Conservation (phyloP, 352 stramenopile genomes). For the Phytophthora quininea region DNA sequence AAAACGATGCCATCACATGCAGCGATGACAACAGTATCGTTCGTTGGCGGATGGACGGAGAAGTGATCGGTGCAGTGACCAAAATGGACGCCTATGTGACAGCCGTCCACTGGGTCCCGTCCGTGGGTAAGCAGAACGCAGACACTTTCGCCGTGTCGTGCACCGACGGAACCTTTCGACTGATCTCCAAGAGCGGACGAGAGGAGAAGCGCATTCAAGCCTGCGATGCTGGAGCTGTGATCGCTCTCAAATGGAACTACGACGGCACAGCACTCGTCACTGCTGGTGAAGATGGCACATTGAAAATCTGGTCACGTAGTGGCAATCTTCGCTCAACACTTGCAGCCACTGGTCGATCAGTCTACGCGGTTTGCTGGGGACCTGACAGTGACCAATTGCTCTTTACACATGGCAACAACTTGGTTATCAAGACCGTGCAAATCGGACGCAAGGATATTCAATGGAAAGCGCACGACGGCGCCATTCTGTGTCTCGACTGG, state of each 20-base stretch:
- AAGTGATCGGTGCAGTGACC: slow-evolving; percentile 74
- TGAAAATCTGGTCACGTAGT: slow-evolving; percentile 93
- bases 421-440: slow-evolving; percentile 93
- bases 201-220: slow-evolving; percentile 93
- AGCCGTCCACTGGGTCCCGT: slow-evolving; percentile 81
- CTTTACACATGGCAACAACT: slow-evolving; percentile 85
- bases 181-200: slow-evolving; percentile 89
- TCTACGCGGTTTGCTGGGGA: slow-evolving; percentile 93
- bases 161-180: slow-evolving; percentile 89
- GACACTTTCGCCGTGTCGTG: slow-evolving; percentile 91
- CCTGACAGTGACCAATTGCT: slow-evolving; percentile 92
- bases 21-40: slow-evolving; percentile 87
- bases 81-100: slow-evolving; percentile 83
- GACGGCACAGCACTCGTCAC: slow-evolving; percentile 92
- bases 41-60: slow-evolving; percentile 86
- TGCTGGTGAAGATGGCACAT: slow-evolving; percentile 91
- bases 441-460: slow-evolving; percentile 86
- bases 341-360: slow-evolving; percentile 72
- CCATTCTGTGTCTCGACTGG: slow-evolving; percentile 94
- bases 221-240: slow-evolving; percentile 83
- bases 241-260: slow-evolving; percentile 93
- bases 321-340: slow-evolving; percentile 90
- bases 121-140: slow-evolving; percentile 78
- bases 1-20: slow-evolving; percentile 89
- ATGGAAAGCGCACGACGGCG: slow-evolving; percentile 92